Base-by-base conservation (phyloP, 441 rosid species). In the Heliophila coronopifolia region DNA sequence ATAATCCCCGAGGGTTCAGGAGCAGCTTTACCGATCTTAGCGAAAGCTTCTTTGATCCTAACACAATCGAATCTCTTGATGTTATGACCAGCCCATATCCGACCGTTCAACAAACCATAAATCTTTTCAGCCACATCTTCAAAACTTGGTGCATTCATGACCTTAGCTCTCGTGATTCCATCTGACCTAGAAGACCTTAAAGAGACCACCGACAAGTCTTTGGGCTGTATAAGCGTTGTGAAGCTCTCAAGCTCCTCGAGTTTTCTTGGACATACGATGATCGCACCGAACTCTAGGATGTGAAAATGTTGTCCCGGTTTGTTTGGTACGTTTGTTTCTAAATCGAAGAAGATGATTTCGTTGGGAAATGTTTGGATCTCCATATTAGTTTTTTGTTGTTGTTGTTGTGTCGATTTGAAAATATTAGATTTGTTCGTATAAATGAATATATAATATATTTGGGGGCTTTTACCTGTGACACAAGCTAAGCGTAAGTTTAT, bases 11-110 rank as follows among this genome's bases (percentile, higher is more conserved):
- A 69, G 4, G 98, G 79, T 25, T 65, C 58, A 3, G 95, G 96
- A 3, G 89, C 81, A 20, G 63, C 62, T 74, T 62, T 52, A 8
- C 76, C 85, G 10, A 83, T 74, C 44, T 77, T 80, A 3, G 77
- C 77, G 19, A 87, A 92, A 18, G 87, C 94, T 67, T 92, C 98
- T 70, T 68, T 83, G 13, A 91, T 85, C 3, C 98, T 76, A 16
- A 78, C 65, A 4, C 95, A 84, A 24, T 91, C 98, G 11, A 91
- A 91, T 54, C 98, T 79, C 22, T 49, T 75, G 7, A 90, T 90
- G 58, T 90, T 85, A 61, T 91, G 96, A 7, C 98, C 98, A 4
- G 96, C 94, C 96, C 98, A 92, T 35, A 87, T 62, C 44, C 94
- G 73, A 12, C 94, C 93, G 17, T 91, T 67, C 78, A 91, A 68